Evolutionary conservation across 352 stramenopile genomes (phyloP).

Genomic region (Pythium chondricola): DNA sequence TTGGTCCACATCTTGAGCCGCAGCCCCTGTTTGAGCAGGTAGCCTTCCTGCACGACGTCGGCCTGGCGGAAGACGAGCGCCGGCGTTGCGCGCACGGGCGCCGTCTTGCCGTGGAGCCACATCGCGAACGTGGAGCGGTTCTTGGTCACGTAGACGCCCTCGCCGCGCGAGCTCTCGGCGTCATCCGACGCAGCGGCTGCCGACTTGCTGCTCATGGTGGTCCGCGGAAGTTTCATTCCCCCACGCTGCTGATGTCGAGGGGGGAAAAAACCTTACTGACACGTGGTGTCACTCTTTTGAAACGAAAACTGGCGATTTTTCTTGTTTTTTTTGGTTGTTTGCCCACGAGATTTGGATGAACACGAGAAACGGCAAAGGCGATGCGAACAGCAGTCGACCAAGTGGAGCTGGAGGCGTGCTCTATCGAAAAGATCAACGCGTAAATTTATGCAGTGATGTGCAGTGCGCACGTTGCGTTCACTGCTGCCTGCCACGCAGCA

Average conservation of each 20-base stretch:
- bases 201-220: conserved; percentile 20
- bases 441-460: too few relatives aligned
- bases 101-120: conserved; percentile 78
- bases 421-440: too few relatives aligned
- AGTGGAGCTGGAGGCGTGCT: too few relatives aligned
- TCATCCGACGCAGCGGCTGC: not conserved
- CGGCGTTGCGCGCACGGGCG: conserved; percentile 35
- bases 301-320: too few relatives aligned
- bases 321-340: too few relatives aligned
- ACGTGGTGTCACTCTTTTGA: too few relatives aligned
- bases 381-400: too few relatives aligned
- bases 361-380: too few relatives aligned
- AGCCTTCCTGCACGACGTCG: conserved; percentile 82
- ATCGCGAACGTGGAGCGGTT: conserved; percentile 80
- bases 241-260: conserved; percentile 1
- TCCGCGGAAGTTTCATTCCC: conserved; percentile 13
- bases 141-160: conserved; percentile 84
- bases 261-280: too few relatives aligned
- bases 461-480: too few relatives aligned
- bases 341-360: too few relatives aligned
- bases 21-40: conserved; percentile 78
- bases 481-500: too few relatives aligned
- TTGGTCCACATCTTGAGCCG: conserved; percentile 76
- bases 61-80: conserved; percentile 71
- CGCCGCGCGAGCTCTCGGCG: conserved; percentile 18